Base-by-base conservation (phyloP, 495 filamentous ascomycete species). In the Trypethelium eluteriae region DNA sequence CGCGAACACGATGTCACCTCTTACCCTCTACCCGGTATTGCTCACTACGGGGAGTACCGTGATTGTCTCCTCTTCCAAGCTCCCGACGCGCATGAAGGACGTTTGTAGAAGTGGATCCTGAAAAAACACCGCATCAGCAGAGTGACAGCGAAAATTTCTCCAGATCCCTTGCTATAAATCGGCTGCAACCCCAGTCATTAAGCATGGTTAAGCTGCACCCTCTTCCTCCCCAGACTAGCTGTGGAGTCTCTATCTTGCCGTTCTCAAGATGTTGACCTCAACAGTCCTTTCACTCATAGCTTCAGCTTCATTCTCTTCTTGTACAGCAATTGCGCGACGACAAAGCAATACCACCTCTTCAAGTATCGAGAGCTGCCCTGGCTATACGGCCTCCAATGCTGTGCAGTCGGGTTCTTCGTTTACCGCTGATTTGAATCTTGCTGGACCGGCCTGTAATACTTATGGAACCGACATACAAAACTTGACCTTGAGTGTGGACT, bases 351-450 rank as follows among this genome's bases (percentile, higher is more conserved):
- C 18, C 32, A 59, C 53, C n/a, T 53, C 49, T 32, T 59, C 53
- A 9, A 36, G 53, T 32, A 59, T 59, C 32, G 63, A 44, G 25
- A 49, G 34, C n/a, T 68, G 66, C 49, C 66, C 66, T 18, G 66
- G 66, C 63, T 68, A 68, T 49, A 39, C 32, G 34, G 66, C 66
- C 35, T 34, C 62, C 44, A 68, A 68, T 61, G 66, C 65, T 25
- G 25, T 35, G 35, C 39, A 39, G 41, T 47, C 66, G 11, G 56
- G 36, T 39, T 41, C 41, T 39, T 38, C 39, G 18, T 12, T 68
- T 6, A 68, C 66, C 18, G 66, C 66, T 34, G 63, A 64, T 49
- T 32, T 68, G 41, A 5, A 14, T 3, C 63, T 68, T 41, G 66
- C 62, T 16, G 66, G 66, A 16, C 18, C 39, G 5, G 62, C 66